Evolutionary conservation across 108 stramenopile species (phyloP).

Genomic region (Aurantiochytrium sp.): DNA sequence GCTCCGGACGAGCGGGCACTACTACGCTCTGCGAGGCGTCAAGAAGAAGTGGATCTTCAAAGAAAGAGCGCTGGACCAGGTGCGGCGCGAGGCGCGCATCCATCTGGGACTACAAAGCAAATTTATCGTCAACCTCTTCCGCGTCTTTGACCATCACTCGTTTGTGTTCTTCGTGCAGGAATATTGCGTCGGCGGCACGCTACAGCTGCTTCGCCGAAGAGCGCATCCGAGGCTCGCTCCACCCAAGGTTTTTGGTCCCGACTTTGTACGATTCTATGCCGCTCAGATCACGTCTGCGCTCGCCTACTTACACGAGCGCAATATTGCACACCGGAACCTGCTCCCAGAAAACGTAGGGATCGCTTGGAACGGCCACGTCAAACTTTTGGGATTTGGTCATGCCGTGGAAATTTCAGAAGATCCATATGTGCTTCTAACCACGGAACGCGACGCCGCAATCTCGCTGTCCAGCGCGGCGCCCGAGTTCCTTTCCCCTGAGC

Average conservation of each 20-base stretch:
- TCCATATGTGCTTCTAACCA: no score
- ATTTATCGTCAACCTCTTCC: not conserved
- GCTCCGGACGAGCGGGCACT: not conserved
- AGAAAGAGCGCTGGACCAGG: not conserved
- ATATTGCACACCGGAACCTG: slow-evolving; percentile 1
- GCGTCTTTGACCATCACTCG: slow-evolving; percentile 28
- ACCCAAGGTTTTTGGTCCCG: not conserved
- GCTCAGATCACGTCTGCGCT: not conserved
- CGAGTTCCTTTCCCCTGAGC: not conserved
- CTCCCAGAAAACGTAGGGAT: not conserved
- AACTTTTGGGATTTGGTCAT: not conserved
- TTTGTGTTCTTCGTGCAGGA: slow-evolving; percentile 24
- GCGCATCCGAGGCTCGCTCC: not conserved
- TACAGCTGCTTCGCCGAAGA: not conserved
- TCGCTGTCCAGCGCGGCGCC: not conserved
- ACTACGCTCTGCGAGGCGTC: not conserved
- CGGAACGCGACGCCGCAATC: not conserved
- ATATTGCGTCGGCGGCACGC: not conserved
- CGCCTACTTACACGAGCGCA: not conserved
- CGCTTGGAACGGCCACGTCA: slow-evolving; percentile 7
- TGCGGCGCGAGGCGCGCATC: not conserved
- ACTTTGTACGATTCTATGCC: not conserved
- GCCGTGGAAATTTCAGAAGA: not conserved
- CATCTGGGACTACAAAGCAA: not conserved
- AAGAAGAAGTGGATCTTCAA: slow-evolving; percentile 25